Evolutionary conservation across 495 filamentous ascomycete species (phyloP).

Genomic region (Immersiella caudata): DNA sequence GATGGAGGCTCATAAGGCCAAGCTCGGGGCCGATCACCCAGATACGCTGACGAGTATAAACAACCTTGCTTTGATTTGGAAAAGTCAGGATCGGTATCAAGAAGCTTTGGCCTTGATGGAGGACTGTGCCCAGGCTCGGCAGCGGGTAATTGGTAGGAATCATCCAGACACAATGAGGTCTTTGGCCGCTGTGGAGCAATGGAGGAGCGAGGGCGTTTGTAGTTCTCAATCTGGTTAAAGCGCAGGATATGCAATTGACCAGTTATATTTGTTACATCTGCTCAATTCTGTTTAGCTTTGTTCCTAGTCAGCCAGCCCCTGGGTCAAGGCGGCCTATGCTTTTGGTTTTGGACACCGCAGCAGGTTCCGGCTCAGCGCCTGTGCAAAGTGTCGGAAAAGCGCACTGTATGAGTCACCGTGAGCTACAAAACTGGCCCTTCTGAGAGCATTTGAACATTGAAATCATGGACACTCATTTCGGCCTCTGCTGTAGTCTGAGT

Average conservation of each 20-base stretch:
- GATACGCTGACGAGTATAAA: not conserved
- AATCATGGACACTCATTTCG: too few species aligned
- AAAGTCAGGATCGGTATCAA: conserved; percentile 1
- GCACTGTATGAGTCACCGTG: too few species aligned
- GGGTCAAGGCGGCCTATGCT: too few species aligned
- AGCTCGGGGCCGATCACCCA: conserved; percentile 40
- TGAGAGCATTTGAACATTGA: too few species aligned
- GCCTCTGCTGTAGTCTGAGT: too few species aligned
- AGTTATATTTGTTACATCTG: too few species aligned
- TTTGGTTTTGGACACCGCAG: not conserved
- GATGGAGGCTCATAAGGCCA: conserved; percentile 27
- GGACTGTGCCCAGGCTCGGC: conserved; percentile 15
- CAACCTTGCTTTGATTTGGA: not conserved
- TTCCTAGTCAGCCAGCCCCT: not conserved
- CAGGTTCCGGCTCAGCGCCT: too few species aligned
- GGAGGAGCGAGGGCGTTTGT: not conserved
- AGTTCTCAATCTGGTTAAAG: not conserved
- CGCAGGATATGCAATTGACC: too few species aligned
- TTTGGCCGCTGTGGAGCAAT: not conserved
- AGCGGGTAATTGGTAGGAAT: conserved; percentile 15
- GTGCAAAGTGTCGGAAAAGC: too few species aligned
- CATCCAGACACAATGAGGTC: conserved; percentile 8
- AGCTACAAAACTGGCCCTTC: too few species aligned
- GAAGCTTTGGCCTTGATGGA: conserved; percentile 23
- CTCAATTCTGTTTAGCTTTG: too few species aligned